phyloP scores from a whole-genome alignment of 139 green algal genomes.

The Deuterostichococcus epilithicus region DNA sequence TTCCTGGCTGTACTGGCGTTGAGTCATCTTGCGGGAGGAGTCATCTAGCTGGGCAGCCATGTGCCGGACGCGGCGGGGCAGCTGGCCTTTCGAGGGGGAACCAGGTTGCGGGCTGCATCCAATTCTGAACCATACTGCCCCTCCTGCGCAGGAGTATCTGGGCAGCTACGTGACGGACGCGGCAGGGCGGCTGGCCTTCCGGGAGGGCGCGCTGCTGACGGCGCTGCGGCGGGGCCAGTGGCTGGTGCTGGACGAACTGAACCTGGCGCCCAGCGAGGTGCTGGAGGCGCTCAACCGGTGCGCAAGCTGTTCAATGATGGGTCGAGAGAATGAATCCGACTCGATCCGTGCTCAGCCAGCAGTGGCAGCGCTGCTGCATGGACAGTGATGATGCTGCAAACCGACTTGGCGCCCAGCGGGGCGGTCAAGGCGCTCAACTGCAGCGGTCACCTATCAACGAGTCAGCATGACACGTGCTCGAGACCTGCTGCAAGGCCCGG shows the following conservation, averaged over 20 bases:
- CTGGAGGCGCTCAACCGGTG: conserved; percentile 96
- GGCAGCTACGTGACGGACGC: conserved; percentile 75
- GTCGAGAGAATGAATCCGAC: no score
- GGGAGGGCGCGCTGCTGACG: conserved; percentile 90
- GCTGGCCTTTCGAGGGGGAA: no score
- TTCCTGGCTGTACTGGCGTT: no score
- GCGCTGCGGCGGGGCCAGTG: conserved; percentile 87
- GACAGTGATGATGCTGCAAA: no score
- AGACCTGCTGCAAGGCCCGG: no score
- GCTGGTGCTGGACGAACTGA: conserved; percentile 98
- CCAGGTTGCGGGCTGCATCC: not conserved
- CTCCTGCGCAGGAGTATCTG: conserved; percentile 94
- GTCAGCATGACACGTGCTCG: no score
- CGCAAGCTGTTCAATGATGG: not conserved
- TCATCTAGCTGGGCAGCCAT: no score
- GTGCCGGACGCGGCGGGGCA: no score
- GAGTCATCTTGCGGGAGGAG: no score
- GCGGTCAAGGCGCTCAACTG: conserved; percentile 97
- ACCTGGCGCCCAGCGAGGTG: conserved; percentile 91
- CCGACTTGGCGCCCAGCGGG: conserved; percentile 90
- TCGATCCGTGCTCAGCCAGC: no score
- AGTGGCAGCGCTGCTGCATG: no score
- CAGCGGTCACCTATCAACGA: no score
- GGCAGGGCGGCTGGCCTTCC: conserved; percentile 73
- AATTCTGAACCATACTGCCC: not conserved